phyloP scores from a whole-genome alignment of 108 stramenopile species.

The Aurantiochytrium sp. region DNA sequence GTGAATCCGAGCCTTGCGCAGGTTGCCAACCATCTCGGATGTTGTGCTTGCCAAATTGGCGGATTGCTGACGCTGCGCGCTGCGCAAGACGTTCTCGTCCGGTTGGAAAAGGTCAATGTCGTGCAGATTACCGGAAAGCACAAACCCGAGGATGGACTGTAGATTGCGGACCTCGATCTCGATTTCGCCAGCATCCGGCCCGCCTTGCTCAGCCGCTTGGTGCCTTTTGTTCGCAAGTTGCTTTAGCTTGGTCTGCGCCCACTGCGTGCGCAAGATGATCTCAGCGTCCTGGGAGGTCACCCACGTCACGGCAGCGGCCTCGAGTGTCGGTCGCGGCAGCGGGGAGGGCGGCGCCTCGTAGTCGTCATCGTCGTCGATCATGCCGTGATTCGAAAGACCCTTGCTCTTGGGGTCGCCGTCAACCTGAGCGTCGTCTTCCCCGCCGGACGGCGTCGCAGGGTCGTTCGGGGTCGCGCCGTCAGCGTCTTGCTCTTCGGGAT shows the following conservation, averaged over 20 bases:
- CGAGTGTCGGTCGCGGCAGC: not conserved
- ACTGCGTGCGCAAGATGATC: not conserved
- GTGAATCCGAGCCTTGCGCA: not conserved
- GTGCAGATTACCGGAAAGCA: not conserved
- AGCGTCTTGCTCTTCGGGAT: too few species aligned
- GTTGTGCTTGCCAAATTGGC: not conserved
- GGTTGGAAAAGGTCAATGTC: not conserved
- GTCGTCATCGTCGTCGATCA: not conserved
- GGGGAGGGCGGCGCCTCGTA: not conserved
- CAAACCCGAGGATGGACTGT: not conserved
- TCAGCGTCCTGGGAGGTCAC: not conserved
- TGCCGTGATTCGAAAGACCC: too few species aligned
- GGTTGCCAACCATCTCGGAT: not conserved
- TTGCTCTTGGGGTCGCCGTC: too few species aligned
- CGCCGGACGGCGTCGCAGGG: too few species aligned
- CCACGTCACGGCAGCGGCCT: not conserved
- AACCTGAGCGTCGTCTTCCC: too few species aligned
- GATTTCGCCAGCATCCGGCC: not conserved
- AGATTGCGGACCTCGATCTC: conserved; percentile 19
- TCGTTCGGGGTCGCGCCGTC: too few species aligned
- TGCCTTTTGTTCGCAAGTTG: not conserved
- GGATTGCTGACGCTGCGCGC: not conserved
- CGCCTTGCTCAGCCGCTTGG: not conserved
- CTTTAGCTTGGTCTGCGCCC: not conserved
- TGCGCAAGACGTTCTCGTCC: too few species aligned